Evolutionary conservation across 192 early-diverging fungal genomes (phyloP), one percentile per base, ranked within the genome.

Genomic region (Piromyces sp.): DNA sequence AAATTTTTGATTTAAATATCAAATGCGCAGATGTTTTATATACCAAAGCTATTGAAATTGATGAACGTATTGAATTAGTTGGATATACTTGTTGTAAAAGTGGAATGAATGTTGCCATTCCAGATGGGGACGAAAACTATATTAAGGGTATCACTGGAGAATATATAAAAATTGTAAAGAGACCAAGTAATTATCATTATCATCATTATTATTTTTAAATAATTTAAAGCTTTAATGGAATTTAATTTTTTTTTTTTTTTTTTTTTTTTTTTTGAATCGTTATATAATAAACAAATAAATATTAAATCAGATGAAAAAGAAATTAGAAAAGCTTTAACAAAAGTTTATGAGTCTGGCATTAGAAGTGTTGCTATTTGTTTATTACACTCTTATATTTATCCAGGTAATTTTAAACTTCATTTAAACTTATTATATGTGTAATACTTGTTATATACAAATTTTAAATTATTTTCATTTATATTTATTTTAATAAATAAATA

Each of bases 381-480:
- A 79, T 93, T 98, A 90, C 97, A 99, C 85, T 92, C 95, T 1
- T 98, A 93, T 86, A 97, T 96, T n/a, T 98, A 90, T 84, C 88
- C 91, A 19, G 90, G 90, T 33, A 26, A 31, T 28, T 30, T n/a
- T 30, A 31, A n/a, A n/a, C n/a, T n/a, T n/a, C n/a, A n/a, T n/a
- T n/a, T n/a, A n/a, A n/a, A n/a, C n/a, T n/a, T n/a, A n/a, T n/a
- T n/a, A n/a, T n/a, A n/a, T n/a, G n/a, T n/a, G n/a, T n/a, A n/a
- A n/a, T n/a, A n/a, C n/a, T n/a, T n/a, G n/a, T n/a, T n/a, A n/a
- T n/a, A n/a, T n/a, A n/a, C n/a, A n/a, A n/a, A n/a, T n/a, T n/a
- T n/a, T n/a, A n/a, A n/a, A n/a, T n/a, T n/a, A n/a, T n/a, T n/a
- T n/a, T n/a, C n/a, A n/a, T n/a, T n/a, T n/a, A n/a, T n/a, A n/a